Evolutionary conservation across 306 rosid species (phyloP).

Genomic region (Malus sieversii): DNA sequence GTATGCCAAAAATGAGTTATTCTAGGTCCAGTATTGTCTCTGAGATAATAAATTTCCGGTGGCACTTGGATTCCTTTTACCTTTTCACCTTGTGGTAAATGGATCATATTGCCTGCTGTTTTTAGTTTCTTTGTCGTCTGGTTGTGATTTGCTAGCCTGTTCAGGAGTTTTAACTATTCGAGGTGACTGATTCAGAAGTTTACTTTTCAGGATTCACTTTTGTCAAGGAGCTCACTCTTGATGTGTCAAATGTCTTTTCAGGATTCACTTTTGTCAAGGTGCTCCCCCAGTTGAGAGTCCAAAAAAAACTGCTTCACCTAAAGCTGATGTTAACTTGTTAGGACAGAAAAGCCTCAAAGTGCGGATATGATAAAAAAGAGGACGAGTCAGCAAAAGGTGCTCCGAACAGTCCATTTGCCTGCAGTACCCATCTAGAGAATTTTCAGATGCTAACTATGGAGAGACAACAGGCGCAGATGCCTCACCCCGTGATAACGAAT

Average conservation of each 20-base stretch:
- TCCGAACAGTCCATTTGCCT: no score
- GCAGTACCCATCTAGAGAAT: slow-evolving; percentile 43
- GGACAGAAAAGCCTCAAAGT: no score
- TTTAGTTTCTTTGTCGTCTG: not conserved
- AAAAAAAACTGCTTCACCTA: slow-evolving; percentile 36
- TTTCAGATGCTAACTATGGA: slow-evolving; percentile 46
- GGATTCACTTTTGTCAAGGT: no score
- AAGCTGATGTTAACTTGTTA: slow-evolving; percentile 37
- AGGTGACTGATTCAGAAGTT: slow-evolving; percentile 3
- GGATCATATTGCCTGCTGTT: not conserved
- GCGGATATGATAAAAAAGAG: no score
- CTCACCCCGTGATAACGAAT: slow-evolving; percentile 61
- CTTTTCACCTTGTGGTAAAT: not conserved
- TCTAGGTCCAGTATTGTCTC: no score
- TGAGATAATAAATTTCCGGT: not conserved
- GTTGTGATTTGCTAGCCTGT: not conserved
- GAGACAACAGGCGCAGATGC: slow-evolving; percentile 47
- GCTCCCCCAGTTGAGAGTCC: no score
- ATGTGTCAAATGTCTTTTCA: slow-evolving; percentile 69
- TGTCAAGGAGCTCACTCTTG: slow-evolving; percentile 84
- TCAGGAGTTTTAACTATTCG: not conserved
- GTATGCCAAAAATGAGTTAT: no score
- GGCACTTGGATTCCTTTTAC: not conserved
- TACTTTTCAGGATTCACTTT: slow-evolving; percentile 54
- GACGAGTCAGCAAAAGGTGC: no score